These are phyloP conservation scores for Auriscalpium vulgare DNA, from an alignment of 768 basidiomycete genomes.

Conservation along the genomic window DNA sequence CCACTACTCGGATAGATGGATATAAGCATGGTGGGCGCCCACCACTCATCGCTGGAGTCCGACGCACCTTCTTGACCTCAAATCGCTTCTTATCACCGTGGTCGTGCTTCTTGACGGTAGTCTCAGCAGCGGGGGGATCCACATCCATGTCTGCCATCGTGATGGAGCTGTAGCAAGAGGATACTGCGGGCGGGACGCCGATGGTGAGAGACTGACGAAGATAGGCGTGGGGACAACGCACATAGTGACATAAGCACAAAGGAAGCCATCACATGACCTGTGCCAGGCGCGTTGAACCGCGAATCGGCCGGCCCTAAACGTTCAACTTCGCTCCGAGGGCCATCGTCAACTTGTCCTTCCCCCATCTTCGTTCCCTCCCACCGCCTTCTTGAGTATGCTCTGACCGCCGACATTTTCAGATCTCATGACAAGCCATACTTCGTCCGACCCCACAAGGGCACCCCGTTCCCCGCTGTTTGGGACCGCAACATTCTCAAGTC, in stretches of 20 bases:
- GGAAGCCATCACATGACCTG: neutral
- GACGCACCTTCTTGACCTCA: constrained; percentile 95
- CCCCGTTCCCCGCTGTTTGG: constrained; percentile 58
- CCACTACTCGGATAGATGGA: constrained; percentile 54
- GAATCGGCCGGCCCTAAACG: constrained; percentile 33
- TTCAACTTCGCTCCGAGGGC: constrained; percentile 18
- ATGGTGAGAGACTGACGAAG: neutral
- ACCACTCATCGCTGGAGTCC: neutral
- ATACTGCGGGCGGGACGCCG: neutral
- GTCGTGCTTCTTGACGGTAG: constrained; percentile 38
- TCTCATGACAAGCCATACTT: constrained; percentile 31
- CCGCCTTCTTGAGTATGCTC: constrained; percentile 18
- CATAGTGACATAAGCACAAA: neutral
- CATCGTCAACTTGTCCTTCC: constrained; percentile 32
- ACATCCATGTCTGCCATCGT: constrained; percentile 66
- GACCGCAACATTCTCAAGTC: constrained; percentile 47
- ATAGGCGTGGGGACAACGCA: neutral
- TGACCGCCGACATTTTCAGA: constrained; percentile 12
- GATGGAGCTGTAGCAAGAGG: neutral
- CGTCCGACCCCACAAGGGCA: constrained; percentile 20
- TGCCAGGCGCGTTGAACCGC: constrained; percentile 25
- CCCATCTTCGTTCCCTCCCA: constrained; percentile 4
- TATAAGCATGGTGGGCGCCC: neutral
- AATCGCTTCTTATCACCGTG: constrained; percentile 80
- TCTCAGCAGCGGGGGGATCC: constrained; percentile 40